Percentiles rank a stretch among this genome's conserved stretches.
Evolutionary conservation across 192 early-diverging fungal genomes (phyloP).

Genomic region (Entomortierella lignicola): DNA sequence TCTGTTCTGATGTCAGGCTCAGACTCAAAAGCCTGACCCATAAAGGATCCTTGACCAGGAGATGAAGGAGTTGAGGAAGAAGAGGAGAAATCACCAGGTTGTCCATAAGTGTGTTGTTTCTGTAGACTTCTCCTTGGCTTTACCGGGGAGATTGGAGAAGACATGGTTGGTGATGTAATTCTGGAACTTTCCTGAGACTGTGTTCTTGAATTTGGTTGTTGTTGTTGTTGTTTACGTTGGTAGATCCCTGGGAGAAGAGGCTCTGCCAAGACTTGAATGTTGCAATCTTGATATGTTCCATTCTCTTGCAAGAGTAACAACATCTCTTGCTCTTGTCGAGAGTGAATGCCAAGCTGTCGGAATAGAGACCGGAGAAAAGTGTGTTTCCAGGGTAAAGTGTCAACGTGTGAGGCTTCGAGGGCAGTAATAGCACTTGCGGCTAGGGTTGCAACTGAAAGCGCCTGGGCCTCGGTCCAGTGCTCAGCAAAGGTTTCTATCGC

Average conservation of each 20-base stretch:
- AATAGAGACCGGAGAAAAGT: conserved; percentile 41
- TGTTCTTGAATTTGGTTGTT: background rate
- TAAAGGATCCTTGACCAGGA: background rate
- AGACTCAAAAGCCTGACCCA: conserved; percentile 1
- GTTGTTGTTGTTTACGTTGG: conserved; percentile 2
- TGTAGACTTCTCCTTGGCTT: conserved; percentile 21
- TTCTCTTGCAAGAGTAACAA: conserved; percentile 38
- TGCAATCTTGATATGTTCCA: conserved; percentile 46
- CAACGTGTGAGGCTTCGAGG: conserved; percentile 31
- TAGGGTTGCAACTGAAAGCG: conserved; percentile 39
- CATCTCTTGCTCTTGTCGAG: conserved; percentile 50
- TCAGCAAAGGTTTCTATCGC: conserved; percentile 51
- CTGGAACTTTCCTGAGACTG: conserved; percentile 6
- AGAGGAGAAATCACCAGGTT: background rate
- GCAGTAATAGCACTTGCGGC: conserved; percentile 44
- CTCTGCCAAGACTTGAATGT: conserved; percentile 40
- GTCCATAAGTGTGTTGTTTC: conserved; percentile 19
- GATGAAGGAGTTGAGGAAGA: conserved; percentile 6
- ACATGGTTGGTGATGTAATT: conserved; percentile 13
- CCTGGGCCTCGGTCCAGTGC: conserved; percentile 49
- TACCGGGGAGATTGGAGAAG: conserved; percentile 30
- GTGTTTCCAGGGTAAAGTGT: conserved; percentile 51
- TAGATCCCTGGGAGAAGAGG: conserved; percentile 29
- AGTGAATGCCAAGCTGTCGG: conserved; percentile 35
- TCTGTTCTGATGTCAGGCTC: conserved; percentile 45